phyloP scores from a whole-genome alignment of 495 filamentous ascomycete species.

The Penicillium psychrofluorescens region DNA sequence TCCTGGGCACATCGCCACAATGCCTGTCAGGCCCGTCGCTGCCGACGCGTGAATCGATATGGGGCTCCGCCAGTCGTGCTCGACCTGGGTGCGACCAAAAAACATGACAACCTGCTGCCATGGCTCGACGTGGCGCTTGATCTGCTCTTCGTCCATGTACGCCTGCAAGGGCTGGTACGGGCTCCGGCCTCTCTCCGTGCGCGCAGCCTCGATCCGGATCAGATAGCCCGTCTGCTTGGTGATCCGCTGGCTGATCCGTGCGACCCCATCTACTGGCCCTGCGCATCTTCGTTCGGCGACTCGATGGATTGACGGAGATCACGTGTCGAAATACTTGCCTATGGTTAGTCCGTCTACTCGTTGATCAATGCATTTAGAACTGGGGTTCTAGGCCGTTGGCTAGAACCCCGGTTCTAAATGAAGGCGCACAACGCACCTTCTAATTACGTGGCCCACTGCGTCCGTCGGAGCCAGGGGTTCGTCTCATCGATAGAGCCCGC shows the following conservation, averaged over 20 bases:
- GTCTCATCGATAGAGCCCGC: conserved; percentile 1
- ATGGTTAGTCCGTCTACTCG: too few relatives aligned
- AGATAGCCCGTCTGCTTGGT: not conserved
- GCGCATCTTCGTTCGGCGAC: too few relatives aligned
- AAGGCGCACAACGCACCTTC: not conserved
- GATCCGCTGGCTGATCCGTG: conserved; percentile 2
- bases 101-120: conserved; percentile 10
- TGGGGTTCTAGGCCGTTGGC: too few relatives aligned
- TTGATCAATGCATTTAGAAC: too few relatives aligned
- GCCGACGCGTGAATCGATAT: not conserved
- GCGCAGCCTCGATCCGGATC: conserved; percentile 1
- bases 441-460: conserved; percentile 3
- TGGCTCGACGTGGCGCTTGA: conserved; percentile 3
- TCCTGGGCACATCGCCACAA: not conserved
- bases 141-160: conserved; percentile 5
- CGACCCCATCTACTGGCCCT: not conserved
- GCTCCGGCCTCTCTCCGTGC: not conserved
- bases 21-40: not conserved
- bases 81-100: conserved; percentile 6
- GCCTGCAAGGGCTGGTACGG: conserved; percentile 1
- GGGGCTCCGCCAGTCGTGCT: conserved; percentile 1
- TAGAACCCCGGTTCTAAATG: too few relatives aligned
- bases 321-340: too few relatives aligned
- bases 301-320: too few relatives aligned
- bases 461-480: conserved; percentile 6